Evolutionary conservation across 495 filamentous ascomycete genomes (phyloP), one percentile per base, ranked within the genome.

Genomic region (Margaritispora aquatica): DNA sequence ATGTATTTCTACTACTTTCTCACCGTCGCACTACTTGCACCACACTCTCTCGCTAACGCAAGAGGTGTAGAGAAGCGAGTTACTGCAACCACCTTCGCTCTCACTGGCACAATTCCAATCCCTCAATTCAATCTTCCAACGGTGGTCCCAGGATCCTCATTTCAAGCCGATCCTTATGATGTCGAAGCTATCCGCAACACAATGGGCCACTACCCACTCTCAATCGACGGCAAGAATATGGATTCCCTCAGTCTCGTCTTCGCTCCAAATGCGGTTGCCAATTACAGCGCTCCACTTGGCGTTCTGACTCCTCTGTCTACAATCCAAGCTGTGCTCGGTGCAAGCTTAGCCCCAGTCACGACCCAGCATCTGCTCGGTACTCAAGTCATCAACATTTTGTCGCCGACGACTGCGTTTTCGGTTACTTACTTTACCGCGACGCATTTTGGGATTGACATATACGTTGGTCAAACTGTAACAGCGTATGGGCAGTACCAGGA

Each of bases 141-240:
- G 19, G 24, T 54, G 19, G 0, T 54, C 51, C 21, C 51, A 22
- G 27, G 27, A 19, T 22, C 51, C 17, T 26, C 51, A 54, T 21
- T 10, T 19, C 10, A n/a, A 19, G 51, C 24, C 51, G 23, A 54
- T 54, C 51, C 51, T 29, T 1, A n/a, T 29, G 27, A 26, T 21
- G 8, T 54, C 10, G 55, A 59, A 22, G 23, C 34, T 13, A 47
- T 59, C 26, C 57, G 57, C 27, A 54, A 41, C 27, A 59, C 57
- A 4, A 34, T 59, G 10, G 49, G 49, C 2, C 57, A 21, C 49
- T 59, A 59, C 38, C 57, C 57, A 3, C 57, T 59, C 29, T 48
- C 57, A 13, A 54, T 59, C 15, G 57, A 59, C 29, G 57, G 50
- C 15, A 59, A 59, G 57, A 52, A 54, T n/a, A 53, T 59, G 34